Evolutionary conservation across 148 eudicot genomes (phyloP), one percentile per base, ranked within the genome.

Genomic region (Hydrangea macrophylla): DNA sequence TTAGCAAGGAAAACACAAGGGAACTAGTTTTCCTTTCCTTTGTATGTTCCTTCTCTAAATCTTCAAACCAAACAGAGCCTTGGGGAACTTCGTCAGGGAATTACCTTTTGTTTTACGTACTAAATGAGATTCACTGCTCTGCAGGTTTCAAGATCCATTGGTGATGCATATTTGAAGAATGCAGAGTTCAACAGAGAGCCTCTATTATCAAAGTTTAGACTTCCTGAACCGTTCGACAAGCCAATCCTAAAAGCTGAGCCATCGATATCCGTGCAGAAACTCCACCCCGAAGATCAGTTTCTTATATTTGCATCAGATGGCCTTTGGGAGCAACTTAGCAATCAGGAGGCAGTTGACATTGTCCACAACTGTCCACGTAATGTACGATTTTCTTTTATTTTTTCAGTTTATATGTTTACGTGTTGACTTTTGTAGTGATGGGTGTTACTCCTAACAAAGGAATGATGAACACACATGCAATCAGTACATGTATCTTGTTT

Each of bases 241-340:
- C 92, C 90, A 28, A 81, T 90, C 65, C 74, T 90, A 60, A 69
- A 63, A 66, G 84, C 90, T 32, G 88, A 90, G 75, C 96, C 96
- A 37, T 75, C 88, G 35, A 76, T 89, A 60, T 53, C 40, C 5
- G 80, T 85, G n/a, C 84, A 85, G 25, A 80, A 86, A 58, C 79
- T 89, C 20, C 23, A 36, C 45, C 84, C 90, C 0, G 86, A 83
- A 69, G 96, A 90, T 66, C 86, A 72, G 24, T 89, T 89, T 81
- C 80, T 89, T 55, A 89, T 89, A 42, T 89, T 89, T 79, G 95
- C 89, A 36, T 89, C 96, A 6, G 96, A 89, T 76, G 96, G 96
- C 55, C 77, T 89, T 40, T 89, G 96, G 96, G 96, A 89, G 60
- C 96, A 86, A 76, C 86, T 89, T 63, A 83, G 77, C 83, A 89